Evolutionary conservation across 192 early-diverging fungal genomes (phyloP).

Genomic region (Thamnidium elegans): DNA sequence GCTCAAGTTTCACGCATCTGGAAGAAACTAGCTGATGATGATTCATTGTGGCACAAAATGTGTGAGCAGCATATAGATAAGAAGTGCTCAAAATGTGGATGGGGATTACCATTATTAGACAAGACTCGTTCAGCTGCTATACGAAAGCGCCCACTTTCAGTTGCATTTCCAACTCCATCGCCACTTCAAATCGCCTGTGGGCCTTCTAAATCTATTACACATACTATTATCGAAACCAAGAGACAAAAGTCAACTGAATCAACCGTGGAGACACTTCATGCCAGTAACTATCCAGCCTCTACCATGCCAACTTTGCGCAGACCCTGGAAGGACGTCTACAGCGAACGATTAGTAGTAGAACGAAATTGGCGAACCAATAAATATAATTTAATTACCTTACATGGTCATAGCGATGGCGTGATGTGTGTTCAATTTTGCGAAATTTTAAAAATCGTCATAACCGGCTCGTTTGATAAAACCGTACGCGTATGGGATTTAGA

Average conservation of each 20-base stretch:
- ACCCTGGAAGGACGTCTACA: conserved; percentile 92
- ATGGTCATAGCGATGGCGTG: conserved; percentile 80
- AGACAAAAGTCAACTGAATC: too few relatives aligned
- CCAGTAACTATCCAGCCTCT: conserved; percentile 5
- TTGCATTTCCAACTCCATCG: not conserved
- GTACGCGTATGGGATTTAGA: conserved; percentile 84
- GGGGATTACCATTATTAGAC: conserved; percentile 83
- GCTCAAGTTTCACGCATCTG: conserved; percentile 84
- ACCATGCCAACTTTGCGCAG: conserved; percentile 35
- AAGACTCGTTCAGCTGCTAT: conserved; percentile 16
- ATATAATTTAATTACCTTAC: conserved; percentile 53
- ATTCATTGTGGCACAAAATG: conserved; percentile 95
- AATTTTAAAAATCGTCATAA: conserved; percentile 65
- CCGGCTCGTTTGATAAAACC: conserved; percentile 83
- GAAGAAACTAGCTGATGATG: conserved; percentile 85
- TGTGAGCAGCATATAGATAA: conserved; percentile 97
- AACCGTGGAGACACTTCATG: not conserved
- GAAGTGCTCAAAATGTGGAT: conserved; percentile 93
- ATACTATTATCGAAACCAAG: too few relatives aligned
- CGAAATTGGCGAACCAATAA: conserved; percentile 88
- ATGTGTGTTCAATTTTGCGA: conserved; percentile 85
- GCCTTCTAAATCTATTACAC: not conserved
- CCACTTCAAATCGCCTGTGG: not conserved
- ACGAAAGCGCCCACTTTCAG: conserved; percentile 32
- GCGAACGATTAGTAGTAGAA: conserved; percentile 85